Evolutionary conservation across 768 basidiomycete species (phyloP).

Genomic region (Amylocystis lapponica): DNA sequence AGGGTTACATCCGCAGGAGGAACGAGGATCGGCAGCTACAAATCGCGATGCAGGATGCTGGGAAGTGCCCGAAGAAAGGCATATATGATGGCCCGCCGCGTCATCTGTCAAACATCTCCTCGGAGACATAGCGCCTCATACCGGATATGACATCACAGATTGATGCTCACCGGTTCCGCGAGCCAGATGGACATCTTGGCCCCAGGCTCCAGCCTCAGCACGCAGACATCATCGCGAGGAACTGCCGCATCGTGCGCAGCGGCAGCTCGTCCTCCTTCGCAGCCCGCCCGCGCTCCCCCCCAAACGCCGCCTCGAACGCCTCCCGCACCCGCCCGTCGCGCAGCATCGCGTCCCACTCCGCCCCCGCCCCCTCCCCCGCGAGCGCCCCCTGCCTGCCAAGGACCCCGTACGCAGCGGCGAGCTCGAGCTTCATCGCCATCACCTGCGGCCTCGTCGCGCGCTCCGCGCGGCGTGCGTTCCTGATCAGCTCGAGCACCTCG

Average conservation of each 20-base stretch:
- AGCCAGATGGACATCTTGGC: background rate
- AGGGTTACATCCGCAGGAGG: too few species aligned
- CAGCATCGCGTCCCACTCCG: constrained; percentile 15
- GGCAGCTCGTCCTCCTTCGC: background rate
- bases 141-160: background rate
- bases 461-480: constrained; percentile 6
- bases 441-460: background rate
- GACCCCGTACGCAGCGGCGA: constrained; percentile 20
- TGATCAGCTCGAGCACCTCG: constrained; percentile 15
- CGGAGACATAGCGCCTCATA: background rate
- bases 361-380: constrained; percentile 9
- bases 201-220: background rate
- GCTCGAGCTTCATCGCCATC: constrained; percentile 19
- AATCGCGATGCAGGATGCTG: too few species aligned
- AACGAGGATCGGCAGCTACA: too few species aligned
- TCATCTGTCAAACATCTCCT: too few species aligned
- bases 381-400: constrained; percentile 15
- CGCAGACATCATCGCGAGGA: background rate
- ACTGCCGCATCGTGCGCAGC: constrained; percentile 7
- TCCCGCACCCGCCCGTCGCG: constrained; percentile 10
- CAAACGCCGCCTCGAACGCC: constrained; percentile 15
- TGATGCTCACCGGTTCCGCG: background rate
- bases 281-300: background rate
- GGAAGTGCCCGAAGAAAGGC: too few species aligned
- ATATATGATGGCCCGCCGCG: too few species aligned